These are phyloP conservation scores for Botrytis hyacinthi DNA, from an alignment of 2,329 filamentous ascomycete genomes.

Conservation along the genomic window DNA sequence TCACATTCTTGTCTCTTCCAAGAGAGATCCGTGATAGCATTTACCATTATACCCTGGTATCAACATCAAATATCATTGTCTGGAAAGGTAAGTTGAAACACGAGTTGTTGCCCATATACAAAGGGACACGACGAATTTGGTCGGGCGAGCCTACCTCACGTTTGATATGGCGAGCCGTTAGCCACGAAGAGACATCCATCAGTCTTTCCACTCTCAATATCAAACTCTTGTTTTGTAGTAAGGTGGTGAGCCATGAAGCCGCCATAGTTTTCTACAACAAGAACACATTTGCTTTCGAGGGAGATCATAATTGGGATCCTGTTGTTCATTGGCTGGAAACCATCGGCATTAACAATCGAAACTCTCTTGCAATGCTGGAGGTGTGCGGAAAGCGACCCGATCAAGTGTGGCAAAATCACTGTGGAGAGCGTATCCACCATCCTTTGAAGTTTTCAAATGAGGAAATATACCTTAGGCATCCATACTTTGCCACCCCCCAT, in stretches of 20 bases:
- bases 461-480: not conserved
- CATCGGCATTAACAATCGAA: not conserved
- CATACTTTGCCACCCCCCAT: not conserved
- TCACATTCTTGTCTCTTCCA: not conserved
- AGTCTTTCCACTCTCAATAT: not conserved
- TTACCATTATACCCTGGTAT: not conserved
- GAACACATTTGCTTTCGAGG: not conserved
- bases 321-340: not conserved
- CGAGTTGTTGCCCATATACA: not conserved
- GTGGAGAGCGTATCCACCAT: not conserved
- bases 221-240: not conserved
- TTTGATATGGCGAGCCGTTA: not conserved
- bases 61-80: not conserved
- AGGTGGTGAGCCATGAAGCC: not conserved
- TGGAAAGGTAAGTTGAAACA: not conserved
- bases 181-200: not conserved
- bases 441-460: not conserved
- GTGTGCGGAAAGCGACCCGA: not conserved
- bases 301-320: not conserved
- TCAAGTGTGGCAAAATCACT: not conserved
- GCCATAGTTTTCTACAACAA: not conserved
- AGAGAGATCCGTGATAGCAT: not conserved
- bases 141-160: not conserved
- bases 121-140: not conserved
- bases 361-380: not conserved